Evolutionary conservation across 1,284 basidiomycete genomes (phyloP).

Genomic region (Sparassis latifolia): DNA sequence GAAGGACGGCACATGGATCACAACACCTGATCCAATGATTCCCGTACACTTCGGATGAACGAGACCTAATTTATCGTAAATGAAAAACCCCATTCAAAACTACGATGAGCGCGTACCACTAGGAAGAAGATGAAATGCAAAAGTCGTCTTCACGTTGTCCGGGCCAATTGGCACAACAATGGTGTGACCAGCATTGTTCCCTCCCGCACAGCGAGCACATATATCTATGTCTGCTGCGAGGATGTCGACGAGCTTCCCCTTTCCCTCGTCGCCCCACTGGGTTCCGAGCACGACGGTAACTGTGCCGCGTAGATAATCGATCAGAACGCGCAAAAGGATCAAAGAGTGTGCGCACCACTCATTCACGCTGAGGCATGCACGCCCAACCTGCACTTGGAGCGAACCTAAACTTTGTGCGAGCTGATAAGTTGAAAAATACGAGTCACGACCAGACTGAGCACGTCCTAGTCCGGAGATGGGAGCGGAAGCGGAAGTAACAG

Average conservation of each 20-base stretch:
- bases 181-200: conserved; percentile 98
- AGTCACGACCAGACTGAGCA: too few species aligned
- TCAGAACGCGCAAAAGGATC: background rate
- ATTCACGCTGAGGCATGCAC: background rate
- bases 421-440: too few species aligned
- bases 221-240: conserved; percentile 85
- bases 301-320: conserved; percentile 15
- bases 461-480: too few species aligned
- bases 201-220: conserved; percentile 95
- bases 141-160: conserved; percentile 70
- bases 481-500: too few species aligned
- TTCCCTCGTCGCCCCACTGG: conserved; percentile 96
- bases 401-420: too few species aligned
- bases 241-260: conserved; percentile 94
- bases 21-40: conserved; percentile 91
- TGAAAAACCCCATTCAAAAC: conserved; percentile 1
- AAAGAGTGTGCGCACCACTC: background rate
- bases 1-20: conserved; percentile 93
- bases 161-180: conserved; percentile 80
- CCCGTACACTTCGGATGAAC: conserved; percentile 86
- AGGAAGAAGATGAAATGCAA: conserved; percentile 94
- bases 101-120: conserved; percentile 57
- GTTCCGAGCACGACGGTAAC: conserved; percentile 80
- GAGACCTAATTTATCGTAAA: conserved; percentile 49
- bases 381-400: background rate